Conservation (phyloP, 176 grass and related monocot genomes). For the Bothriochloa decipiens region DNA sequence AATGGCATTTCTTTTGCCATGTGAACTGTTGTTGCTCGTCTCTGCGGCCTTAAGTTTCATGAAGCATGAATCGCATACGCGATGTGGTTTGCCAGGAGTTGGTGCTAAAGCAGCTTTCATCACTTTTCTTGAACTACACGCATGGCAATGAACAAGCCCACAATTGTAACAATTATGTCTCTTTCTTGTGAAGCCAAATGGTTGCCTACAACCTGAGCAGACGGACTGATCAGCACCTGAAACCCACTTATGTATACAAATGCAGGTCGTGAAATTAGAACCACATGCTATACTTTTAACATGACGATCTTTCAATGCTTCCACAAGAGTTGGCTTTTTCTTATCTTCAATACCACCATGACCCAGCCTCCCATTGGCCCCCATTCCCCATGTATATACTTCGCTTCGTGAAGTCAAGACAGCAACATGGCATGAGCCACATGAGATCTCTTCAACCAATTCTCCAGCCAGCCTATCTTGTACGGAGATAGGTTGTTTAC, state of each 20-base stretch:
- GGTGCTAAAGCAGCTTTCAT: constrained; percentile 82
- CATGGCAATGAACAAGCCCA: constrained; percentile 87
- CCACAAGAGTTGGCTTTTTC: constrained; percentile 76
- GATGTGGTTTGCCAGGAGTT: constrained; percentile 87
- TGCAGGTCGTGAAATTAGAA: constrained; percentile 90
- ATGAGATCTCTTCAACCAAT: constrained; percentile 90
- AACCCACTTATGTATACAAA: constrained; percentile 99
- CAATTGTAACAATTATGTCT: constrained; percentile 81
- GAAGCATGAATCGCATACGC: constrained; percentile 90
- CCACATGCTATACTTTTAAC: constrained; percentile 95
- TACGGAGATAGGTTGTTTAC: constrained; percentile 58
- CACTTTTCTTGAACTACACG: constrained; percentile 88
- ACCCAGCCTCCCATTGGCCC: constrained; percentile 82
- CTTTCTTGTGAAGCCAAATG: constrained; percentile 95
- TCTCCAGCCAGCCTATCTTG: constrained; percentile 61
- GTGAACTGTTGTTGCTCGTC: constrained; percentile 21
- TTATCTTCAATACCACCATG: constrained; percentile 77
- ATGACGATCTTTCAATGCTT: constrained; percentile 77
- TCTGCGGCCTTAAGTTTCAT: constrained; percentile 84
- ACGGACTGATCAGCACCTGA: constrained; percentile 82
- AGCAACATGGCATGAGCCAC: constrained; percentile 56
- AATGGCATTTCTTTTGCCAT: constrained; percentile 60
- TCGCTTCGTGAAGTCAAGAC: constrained; percentile 83
- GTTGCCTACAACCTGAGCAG: constrained; percentile 84
- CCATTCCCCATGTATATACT: constrained; percentile 94